Base-by-base conservation (phyloP, 2,329 filamentous ascomycete species). In the Ascochyta rabiei region DNA sequence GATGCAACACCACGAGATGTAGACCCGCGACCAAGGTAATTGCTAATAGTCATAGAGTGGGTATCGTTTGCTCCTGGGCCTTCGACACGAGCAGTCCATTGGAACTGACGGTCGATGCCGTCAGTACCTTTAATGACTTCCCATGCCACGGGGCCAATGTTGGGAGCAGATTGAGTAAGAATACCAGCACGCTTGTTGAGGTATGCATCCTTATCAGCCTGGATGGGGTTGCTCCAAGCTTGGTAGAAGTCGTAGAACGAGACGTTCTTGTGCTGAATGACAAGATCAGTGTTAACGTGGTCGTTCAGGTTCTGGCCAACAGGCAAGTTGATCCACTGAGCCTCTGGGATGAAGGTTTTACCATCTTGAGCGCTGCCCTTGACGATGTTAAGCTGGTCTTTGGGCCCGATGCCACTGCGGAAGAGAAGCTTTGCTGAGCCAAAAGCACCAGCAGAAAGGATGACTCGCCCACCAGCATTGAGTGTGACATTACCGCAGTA, bases 361-460 rank as follows among this genome's bases (percentile, higher is more conserved):
- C 79, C 76, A 57, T 80, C 79, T 7, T 61, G 52, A 18, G 64
- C 71, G 51, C 79, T 80, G 59, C 68, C 71, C 66, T 78, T 74
- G 34, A 81, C 81, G 21, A 75, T 69, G 38, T 70, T 70, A 40
- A 82, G 77, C 67, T 80, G 77, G 39, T 76, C 76, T 46, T 74
- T 72, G 19, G 86, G 86, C 4, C 88, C 89, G 59, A 89, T 90
- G 61, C 88, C 86, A 75, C 84, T 87, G 65, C 87, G 81, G 74
- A 89, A 80, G 2, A 91, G 80, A 42, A 91, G 77, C 74, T 89
- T 89, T 13, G 87, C 80, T 2, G 86, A 86, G n/a, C 86, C 86
- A 58, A 91, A 89, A 1, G 87, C 78, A 42, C 89, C 89, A 1
- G 86, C 84, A 16, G 88, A 83, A 28, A 90, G 76, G 61, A 91